These are phyloP conservation scores for Mucor plumbeus DNA, from an alignment of 371 early-diverging fungal genomes.

Conservation along the genomic window DNA sequence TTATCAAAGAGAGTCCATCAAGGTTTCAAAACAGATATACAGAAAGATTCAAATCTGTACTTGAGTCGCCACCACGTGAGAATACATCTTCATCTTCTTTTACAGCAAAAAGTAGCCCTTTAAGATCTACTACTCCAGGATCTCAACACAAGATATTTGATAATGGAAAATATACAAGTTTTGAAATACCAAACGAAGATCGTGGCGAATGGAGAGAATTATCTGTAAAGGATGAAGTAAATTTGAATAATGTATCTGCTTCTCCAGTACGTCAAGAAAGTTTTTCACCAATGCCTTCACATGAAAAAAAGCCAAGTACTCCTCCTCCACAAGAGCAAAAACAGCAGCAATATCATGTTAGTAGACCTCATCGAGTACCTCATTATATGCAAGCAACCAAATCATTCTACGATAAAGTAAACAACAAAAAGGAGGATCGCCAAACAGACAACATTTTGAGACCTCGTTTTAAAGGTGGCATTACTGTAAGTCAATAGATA, in stretches of 20 bases:
- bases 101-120: neutral
- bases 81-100: neutral
- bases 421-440: conserved; percentile 4
- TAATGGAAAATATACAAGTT: conserved; percentile 7
- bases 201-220: conserved; percentile 28
- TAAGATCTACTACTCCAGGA: neutral
- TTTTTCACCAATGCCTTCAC: neutral
- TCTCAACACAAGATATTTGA: conserved; percentile 12
- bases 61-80: conserved; percentile 1
- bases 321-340: neutral
- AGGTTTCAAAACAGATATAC: neutral
- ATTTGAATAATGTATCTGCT: neutral
- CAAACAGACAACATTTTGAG: neutral
- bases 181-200: conserved; percentile 24
- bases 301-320: neutral
- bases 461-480: conserved; percentile 16
- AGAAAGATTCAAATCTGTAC: neutral
- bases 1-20: neutral
- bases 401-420: conserved; percentile 10
- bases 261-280: neutral
- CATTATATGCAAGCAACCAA: conserved; percentile 30
- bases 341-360: neutral
- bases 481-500: conserved; percentile 10
- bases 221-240: neutral
- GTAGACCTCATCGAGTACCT: conserved; percentile 11